Conservation (phyloP, 495 filamentous ascomycete genomes). For the Hyaloscypha bicolor region DNA sequence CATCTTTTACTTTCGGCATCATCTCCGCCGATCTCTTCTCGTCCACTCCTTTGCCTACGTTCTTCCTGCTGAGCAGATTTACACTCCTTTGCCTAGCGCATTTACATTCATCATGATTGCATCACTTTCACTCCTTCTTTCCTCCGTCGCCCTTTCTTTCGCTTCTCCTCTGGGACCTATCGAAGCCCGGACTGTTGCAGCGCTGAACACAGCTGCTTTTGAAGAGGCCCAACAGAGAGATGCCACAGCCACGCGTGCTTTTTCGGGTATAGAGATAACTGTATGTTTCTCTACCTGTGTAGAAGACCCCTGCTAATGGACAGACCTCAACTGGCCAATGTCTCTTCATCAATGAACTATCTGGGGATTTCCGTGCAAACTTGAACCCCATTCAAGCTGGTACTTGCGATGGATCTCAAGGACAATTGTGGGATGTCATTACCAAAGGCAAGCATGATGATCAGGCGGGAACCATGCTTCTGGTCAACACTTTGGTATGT, state of each 20-base stretch:
- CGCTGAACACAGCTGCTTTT: constrained; percentile 48
- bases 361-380: constrained; percentile 59
- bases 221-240: constrained; percentile 54
- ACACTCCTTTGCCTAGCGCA: constrained; percentile 22
- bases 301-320: not conserved
- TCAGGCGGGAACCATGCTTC: constrained; percentile 43
- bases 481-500: constrained; percentile 54
- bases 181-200: constrained; percentile 40
- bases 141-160: constrained; percentile 14
- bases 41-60: constrained; percentile 12
- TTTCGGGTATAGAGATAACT: constrained; percentile 50
- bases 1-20: constrained; percentile 1
- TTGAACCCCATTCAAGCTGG: constrained; percentile 54
- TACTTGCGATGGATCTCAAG: constrained; percentile 48
- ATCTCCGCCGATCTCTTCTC: constrained; percentile 6
- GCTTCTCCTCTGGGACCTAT: constrained; percentile 4
- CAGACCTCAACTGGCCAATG: constrained; percentile 55
- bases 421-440: constrained; percentile 57
- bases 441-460: constrained; percentile 53
- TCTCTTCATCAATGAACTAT: constrained; percentile 54
- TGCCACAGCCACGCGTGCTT: constrained; percentile 48
- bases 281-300: constrained; percentile 32
- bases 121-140: constrained; percentile 24
- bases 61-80: constrained; percentile 24
- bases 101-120: constrained; percentile 26